Conservation (phyloP, 805 yeast genomes). For the Metschnikowia matae region DNA sequence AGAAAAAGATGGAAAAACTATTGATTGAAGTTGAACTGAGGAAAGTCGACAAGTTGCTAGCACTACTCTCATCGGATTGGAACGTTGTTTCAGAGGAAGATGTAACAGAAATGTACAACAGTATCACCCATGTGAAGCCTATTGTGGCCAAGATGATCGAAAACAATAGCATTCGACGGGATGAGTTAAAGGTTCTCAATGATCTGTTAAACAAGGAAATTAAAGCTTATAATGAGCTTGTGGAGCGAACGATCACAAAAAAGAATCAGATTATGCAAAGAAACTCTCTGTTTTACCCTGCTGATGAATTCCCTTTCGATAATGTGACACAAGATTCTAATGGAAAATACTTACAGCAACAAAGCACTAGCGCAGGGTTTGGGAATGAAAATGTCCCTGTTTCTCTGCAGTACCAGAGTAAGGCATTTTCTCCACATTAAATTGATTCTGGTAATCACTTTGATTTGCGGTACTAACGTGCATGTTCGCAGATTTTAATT, state of each 20-base stretch:
- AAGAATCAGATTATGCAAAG: not conserved
- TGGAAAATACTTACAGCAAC: conserved; percentile 17
- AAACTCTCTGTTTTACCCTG: conserved; percentile 6
- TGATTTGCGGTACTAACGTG: not conserved
- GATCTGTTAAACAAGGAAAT: conserved; percentile 68
- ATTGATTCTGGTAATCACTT: not conserved
- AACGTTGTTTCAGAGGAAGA: conserved; percentile 51
- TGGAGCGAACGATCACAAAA: conserved; percentile 38
- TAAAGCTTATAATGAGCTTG: conserved; percentile 60
- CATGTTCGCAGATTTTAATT: not conserved
- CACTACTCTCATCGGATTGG: conserved; percentile 43
- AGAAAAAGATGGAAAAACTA: conserved; percentile 46
- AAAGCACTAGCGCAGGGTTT: conserved; percentile 40
- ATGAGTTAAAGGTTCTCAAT: conserved; percentile 71
- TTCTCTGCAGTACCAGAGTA: not conserved
- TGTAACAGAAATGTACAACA: conserved; percentile 68
- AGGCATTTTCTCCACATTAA: not conserved
- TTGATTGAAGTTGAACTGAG: conserved; percentile 48
- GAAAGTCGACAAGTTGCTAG: conserved; percentile 67
- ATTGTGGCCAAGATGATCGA: conserved; percentile 72
- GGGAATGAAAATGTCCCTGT: conserved; percentile 27
- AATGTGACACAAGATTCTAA: not conserved
- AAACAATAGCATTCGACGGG: conserved; percentile 68
- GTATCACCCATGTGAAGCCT: conserved; percentile 68
- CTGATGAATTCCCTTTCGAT: not conserved